Evolutionary conservation across 2,329 filamentous ascomycete genomes (phyloP), one percentile per base, ranked within the genome.

Genomic region (Calonectria pteridis): DNA sequence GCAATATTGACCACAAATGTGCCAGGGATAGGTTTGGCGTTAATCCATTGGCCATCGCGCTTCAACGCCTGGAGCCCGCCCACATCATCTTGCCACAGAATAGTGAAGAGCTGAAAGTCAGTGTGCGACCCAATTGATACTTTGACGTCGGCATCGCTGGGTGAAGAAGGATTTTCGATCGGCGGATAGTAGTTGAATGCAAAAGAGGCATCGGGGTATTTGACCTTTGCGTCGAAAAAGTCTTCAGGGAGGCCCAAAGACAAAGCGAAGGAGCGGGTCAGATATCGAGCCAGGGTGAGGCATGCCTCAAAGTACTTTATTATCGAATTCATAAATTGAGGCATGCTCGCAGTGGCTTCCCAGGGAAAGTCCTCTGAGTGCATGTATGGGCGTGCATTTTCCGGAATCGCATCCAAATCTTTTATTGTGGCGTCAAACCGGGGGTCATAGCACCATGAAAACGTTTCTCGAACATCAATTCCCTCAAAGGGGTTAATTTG

Each of bases 161-260:
- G 59, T 1, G 23, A 23, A 31, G 59, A 43, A 43, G 51, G 37
- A 1, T 43, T 59, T 31, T 31, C 33, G 14, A 59, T 68, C 3
- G 66, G 37, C 9, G 64, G 64, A 23, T 67, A 67, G 50, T 67
- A 67, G 49, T 67, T 67, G 23, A 67, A 67, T n/a, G 64, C 64
- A 9, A 67, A 55, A 16, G 64, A 53, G 2, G 64, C 64, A 43
- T 67, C 64, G 9, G 64, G 64, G 35, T 53, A 55, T 50, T 40
- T 20, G 49, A 67, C 46, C 33, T 67, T 67, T 3, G 49, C 31
- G 26, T 67, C 64, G 23, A 53, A 67, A 50, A 67, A 67, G 9
- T 55, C 49, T 31, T 67, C 64, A 11, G 64, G 33, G 18, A 67
- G 64, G 23, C n/a, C 46, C 16, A 67, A 18, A 10, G 64, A 67